Conservation (phyloP, 176 grass and related monocot species). For the Cenchrus purpureus region DNA sequence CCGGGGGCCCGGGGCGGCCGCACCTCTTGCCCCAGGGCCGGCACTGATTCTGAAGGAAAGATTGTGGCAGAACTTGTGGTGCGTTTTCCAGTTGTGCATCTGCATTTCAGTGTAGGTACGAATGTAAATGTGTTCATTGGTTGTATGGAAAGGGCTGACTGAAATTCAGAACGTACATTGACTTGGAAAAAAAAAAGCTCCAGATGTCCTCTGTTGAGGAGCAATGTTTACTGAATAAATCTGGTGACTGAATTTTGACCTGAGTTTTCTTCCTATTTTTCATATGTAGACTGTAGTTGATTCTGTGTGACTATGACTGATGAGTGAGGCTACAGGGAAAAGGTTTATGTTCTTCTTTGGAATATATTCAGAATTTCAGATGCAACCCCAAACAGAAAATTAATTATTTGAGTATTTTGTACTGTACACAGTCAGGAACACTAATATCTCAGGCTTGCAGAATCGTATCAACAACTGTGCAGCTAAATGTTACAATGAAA, state of each 20-base stretch:
- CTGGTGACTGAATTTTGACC: background rate
- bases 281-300: background rate
- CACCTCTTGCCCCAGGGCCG: too few relatives aligned
- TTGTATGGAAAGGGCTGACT: background rate
- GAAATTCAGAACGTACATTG: constrained; percentile 15
- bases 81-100: background rate
- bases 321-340: background rate
- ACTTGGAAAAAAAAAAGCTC: background rate
- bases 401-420: background rate
- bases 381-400: background rate
- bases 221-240: constrained; percentile 22
- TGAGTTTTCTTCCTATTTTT: background rate
- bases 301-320: background rate
- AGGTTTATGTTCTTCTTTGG: background rate
- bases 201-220: background rate
- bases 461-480: background rate
- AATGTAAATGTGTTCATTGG: background rate
- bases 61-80: background rate
- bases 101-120: background rate
- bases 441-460: background rate
- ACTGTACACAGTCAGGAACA: background rate
- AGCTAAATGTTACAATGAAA: too few relatives aligned
- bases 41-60: background rate
- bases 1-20: too few relatives aligned
- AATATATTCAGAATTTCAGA: background rate